phyloP scores from a whole-genome alignment of 2,329 filamentous ascomycete genomes.

The Achaetomium macrosporum region DNA sequence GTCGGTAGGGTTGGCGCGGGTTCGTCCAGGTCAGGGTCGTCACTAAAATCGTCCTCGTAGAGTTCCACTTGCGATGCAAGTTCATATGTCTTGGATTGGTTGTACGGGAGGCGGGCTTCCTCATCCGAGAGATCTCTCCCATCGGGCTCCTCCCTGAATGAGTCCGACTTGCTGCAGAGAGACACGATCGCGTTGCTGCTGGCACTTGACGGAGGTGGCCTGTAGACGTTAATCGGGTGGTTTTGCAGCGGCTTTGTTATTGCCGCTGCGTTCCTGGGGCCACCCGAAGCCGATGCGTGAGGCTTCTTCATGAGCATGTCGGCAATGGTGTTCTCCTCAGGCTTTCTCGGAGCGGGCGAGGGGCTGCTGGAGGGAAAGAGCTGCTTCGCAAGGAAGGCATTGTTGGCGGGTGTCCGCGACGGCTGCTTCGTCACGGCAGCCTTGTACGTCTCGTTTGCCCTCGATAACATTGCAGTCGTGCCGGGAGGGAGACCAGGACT shows the following conservation, averaged over 20 bases:
- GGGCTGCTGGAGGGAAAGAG: constrained; percentile 55
- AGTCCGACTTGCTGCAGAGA: constrained; percentile 40
- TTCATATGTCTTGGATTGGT: constrained; percentile 23
- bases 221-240: constrained; percentile 32
- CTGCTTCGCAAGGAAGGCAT: constrained; percentile 41
- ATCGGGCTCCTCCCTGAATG: constrained; percentile 41
- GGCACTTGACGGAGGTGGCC: constrained; percentile 15
- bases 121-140: constrained; percentile 34
- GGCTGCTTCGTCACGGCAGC: constrained; percentile 31
- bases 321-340: constrained; percentile 40
- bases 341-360: constrained; percentile 29
- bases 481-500: neutral
- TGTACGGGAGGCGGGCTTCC: constrained; percentile 21
- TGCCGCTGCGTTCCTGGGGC: constrained; percentile 16
- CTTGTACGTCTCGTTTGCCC: constrained; percentile 28
- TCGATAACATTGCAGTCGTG: constrained; percentile 17
- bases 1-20: constrained; percentile 48
- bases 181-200: constrained; percentile 31
- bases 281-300: constrained; percentile 30
- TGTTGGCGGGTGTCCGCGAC: constrained; percentile 25
- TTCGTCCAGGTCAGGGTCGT: constrained; percentile 70
- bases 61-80: constrained; percentile 48
- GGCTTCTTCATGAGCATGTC: constrained; percentile 44
- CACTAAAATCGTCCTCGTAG: constrained; percentile 78
- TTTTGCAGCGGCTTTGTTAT: constrained; percentile 27